Conservation (phyloP, 148 eudicot genomes). For the Pouteria glomerata region DNA sequence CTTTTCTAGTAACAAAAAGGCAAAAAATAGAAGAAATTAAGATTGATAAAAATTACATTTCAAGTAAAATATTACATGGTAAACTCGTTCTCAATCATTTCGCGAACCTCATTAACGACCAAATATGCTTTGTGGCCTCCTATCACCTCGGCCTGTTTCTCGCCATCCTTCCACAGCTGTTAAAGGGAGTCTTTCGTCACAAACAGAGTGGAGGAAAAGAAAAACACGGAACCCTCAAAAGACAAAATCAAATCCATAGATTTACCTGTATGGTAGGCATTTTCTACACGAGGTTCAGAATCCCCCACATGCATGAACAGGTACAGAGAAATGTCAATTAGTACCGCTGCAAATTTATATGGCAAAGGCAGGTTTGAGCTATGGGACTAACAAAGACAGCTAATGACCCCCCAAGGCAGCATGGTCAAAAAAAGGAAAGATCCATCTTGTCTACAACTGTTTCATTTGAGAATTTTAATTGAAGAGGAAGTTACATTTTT, state of each 20-base stretch:
- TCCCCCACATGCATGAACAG: slow-evolving; percentile 28
- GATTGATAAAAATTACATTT: neutral
- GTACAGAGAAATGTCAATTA: slow-evolving; percentile 6
- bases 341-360: neutral
- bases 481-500: too few relatives aligned
- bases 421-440: neutral
- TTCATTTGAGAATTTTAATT: too few relatives aligned
- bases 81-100: slow-evolving; percentile 46
- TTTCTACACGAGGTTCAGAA: slow-evolving; percentile 34
- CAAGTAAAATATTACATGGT: slow-evolving; percentile 4
- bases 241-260: neutral
- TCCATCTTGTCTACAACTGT: too few relatives aligned
- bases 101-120: slow-evolving; percentile 56
- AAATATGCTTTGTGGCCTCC: slow-evolving; percentile 66
- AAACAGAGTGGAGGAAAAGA: neutral
- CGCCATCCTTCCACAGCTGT: slow-evolving; percentile 41
- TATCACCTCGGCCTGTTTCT: slow-evolving; percentile 55
- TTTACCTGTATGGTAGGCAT: slow-evolving; percentile 65
- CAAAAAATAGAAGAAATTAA: neutral
- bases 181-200: too few relatives aligned
- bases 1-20: neutral
- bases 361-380: neutral
- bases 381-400: neutral
- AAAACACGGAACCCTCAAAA: neutral
- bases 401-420: neutral